phyloP scores from a whole-genome alignment of 2,329 filamentous ascomycete species.

The Cladosporium sp. region DNA sequence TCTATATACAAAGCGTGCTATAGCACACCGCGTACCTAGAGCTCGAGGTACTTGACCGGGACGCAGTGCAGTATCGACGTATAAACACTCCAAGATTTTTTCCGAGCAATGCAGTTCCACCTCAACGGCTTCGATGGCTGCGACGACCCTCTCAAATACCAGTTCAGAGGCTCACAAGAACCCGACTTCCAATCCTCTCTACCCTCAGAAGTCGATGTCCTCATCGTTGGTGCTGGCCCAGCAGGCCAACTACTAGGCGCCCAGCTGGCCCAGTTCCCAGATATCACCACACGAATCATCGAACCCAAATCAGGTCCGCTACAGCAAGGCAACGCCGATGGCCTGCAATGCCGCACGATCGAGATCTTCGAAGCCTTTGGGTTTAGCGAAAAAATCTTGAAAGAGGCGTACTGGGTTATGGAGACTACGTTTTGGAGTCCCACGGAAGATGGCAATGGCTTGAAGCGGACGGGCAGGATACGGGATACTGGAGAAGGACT shows the following conservation, averaged over 20 bases:
- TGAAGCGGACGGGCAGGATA: slow-evolving; percentile 61
- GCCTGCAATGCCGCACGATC: slow-evolving; percentile 64
- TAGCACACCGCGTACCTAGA: background rate
- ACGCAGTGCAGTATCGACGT: background rate
- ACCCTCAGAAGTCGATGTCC: slow-evolving; percentile 45
- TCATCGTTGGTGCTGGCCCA: slow-evolving; percentile 55
- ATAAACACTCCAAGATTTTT: background rate
- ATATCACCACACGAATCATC: slow-evolving; percentile 52
- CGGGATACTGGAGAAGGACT: slow-evolving; percentile 63
- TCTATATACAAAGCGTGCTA: background rate
- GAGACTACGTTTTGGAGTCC: slow-evolving; percentile 66
- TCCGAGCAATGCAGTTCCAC: slow-evolving; percentile 36
- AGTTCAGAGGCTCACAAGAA: slow-evolving; percentile 29
- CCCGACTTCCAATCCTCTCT: slow-evolving; percentile 35
- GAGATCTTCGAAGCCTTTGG: slow-evolving; percentile 75
- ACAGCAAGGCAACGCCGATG: slow-evolving; percentile 49
- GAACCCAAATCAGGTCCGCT: slow-evolving; percentile 35
- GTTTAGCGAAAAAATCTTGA: slow-evolving; percentile 63
- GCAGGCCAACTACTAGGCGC: slow-evolving; percentile 50
- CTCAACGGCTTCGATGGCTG: slow-evolving; percentile 38
- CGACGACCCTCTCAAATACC: slow-evolving; percentile 33
- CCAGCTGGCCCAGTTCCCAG: slow-evolving; percentile 51
- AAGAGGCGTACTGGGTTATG: slow-evolving; percentile 68
- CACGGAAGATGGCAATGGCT: slow-evolving; percentile 53
- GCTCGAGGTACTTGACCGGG: background rate